Base-by-base conservation (phyloP, 352 stramenopile species). In the Phytophthora capsici region DNA sequence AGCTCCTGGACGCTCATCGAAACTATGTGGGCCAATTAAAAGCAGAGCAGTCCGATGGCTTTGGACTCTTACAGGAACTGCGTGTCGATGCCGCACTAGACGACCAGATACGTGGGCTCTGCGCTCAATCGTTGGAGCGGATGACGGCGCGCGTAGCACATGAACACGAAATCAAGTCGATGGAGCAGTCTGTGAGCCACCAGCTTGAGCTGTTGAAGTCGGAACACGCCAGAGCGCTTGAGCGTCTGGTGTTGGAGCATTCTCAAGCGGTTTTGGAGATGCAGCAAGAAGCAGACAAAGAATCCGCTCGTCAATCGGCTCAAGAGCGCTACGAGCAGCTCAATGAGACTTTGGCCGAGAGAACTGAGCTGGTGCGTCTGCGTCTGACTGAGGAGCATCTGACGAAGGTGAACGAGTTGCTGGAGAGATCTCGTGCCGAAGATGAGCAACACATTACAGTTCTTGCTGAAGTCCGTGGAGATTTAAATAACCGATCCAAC, bases 341-440 rank as follows among this genome's bases (percentile, higher is more conserved):
- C 7, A 28, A 30, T 8, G 62, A 43, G 32, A 41, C 54, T 6
- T 71, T 66, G 19, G 12, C 56, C 14, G 49, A 75, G 17, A 64
- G 37, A 17, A 57, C 44, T 1, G 66, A 78, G 44, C 19, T 69
- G 3, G 51, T 65, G 26, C 52, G 48, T 6, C 45, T 77, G 22
- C 57, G 53, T 12, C 40, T 67, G 8, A 47, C 58, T 25, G 57
- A 77, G 20, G 69, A 66, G 1, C 58, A 76, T 40, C 36, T 70
- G 34, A 19, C 28, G 16, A 73, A 71, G 47, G 55, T 60, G 1
- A 77, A 71, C 20, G 64, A 73, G n/a, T 26, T 73, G 28, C 32
- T 73, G 0, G 54, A 73, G 44, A 60, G 23, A 25, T 60, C 53
- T 10, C 58, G 53, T 19, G 20, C 20, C 6, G 58, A 73, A 40